Conservation (phyloP, 169 alveolate genomes). For the Plasmodium coatneyi region DNA sequence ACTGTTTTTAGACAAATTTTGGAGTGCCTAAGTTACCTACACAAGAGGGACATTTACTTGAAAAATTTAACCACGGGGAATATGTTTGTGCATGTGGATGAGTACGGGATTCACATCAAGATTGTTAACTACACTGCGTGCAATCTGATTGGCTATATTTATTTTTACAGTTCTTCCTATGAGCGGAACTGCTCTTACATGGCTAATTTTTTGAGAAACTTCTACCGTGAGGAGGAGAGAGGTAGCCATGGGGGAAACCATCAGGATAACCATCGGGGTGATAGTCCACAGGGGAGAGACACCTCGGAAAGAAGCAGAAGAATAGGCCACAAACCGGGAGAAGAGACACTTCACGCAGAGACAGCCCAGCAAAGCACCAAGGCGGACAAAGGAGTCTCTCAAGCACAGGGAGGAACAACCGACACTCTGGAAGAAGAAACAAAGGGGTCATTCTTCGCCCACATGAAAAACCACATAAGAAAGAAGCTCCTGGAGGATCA, state of each 20-base stretch:
- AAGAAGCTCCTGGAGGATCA: not conserved
- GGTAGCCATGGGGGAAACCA: not conserved
- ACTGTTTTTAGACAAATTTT: slow-evolving; percentile 47
- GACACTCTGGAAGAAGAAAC: not conserved
- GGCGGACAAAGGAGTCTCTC: not conserved
- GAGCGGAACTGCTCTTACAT: slow-evolving; percentile 6
- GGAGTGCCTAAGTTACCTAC: slow-evolving; percentile 59
- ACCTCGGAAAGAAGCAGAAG: not conserved
- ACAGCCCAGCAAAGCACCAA: not conserved
- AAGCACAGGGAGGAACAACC: not conserved
- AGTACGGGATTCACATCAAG: slow-evolving; percentile 54
- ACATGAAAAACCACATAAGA: not conserved
- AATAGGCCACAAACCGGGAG: not conserved
- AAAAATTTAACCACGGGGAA: slow-evolving; percentile 43
- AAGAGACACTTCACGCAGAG: not conserved
- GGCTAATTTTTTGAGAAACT: not conserved
- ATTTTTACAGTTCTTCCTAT: slow-evolving; percentile 44
- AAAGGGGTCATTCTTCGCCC: not conserved
- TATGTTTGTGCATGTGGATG: slow-evolving; percentile 46
- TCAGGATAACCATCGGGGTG: not conserved
- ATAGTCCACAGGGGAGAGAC: not conserved
- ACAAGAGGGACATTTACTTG: slow-evolving; percentile 29
- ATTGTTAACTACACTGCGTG: slow-evolving; percentile 55
- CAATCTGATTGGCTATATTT: slow-evolving; percentile 40
- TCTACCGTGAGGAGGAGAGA: not conserved